Evolutionary conservation across 306 rosid species (phyloP).

Genomic region (Sophora flavescens): DNA sequence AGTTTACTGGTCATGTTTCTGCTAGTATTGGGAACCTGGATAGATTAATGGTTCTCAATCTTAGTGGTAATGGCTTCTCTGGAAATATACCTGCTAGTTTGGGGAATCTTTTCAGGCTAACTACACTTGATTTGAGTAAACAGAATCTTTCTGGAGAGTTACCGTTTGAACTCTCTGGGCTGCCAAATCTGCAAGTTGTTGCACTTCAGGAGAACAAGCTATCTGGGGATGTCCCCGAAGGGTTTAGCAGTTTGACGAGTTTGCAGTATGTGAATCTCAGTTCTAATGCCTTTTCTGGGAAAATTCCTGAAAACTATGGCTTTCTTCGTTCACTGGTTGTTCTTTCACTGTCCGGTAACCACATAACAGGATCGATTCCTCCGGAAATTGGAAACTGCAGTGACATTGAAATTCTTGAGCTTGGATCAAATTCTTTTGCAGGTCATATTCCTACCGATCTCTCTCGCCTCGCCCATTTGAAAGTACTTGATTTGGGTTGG

Average conservation of each 20-base stretch:
- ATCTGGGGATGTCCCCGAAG: conserved; percentile 87
- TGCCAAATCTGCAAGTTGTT: conserved; percentile 84
- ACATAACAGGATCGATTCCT: conserved; percentile 68
- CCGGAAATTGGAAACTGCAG: conserved; percentile 84
- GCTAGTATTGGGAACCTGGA: conserved; percentile 64
- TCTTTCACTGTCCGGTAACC: conserved; percentile 79
- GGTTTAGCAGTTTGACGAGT: conserved; percentile 90
- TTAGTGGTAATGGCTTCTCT: conserved; percentile 78
- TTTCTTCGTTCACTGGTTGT: conserved; percentile 73
- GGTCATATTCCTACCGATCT: conserved; percentile 75
- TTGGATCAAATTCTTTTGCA: conserved; percentile 64
- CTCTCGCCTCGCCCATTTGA: conserved; percentile 65
- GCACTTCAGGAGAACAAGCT: conserved; percentile 78
- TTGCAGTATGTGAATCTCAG: conserved; percentile 77
- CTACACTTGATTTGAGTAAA: conserved; percentile 85
- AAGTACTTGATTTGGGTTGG: conserved; percentile 72
- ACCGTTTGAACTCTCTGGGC: conserved; percentile 87
- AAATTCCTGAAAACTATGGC: conserved; percentile 81
- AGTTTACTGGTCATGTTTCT: conserved; percentile 65
- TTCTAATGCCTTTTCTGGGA: conserved; percentile 74
- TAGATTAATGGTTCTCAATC: conserved; percentile 69
- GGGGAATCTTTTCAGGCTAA: conserved; percentile 82
- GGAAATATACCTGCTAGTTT: conserved; percentile 77
- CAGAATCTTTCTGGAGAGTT: conserved; percentile 86
- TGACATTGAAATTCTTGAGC: conserved; percentile 66